phyloP scores from a whole-genome alignment of 2,329 filamentous ascomycete species.

The Phialophora expanda region DNA sequence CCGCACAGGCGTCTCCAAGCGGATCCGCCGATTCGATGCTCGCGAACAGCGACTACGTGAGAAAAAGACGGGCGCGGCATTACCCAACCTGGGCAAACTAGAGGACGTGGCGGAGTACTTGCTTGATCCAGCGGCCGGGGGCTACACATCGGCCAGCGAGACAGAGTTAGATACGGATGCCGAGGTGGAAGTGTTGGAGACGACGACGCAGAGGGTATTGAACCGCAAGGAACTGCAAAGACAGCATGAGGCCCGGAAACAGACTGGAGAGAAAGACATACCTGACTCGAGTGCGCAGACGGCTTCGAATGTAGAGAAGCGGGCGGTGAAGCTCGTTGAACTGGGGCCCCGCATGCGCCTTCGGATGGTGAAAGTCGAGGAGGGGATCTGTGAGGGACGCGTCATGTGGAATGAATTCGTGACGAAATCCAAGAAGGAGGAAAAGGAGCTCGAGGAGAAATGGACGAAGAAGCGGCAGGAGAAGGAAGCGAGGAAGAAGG shows the following conservation, averaged over 20 bases:
- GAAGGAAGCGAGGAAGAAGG: constrained; percentile 79
- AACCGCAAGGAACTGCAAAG: constrained; percentile 58
- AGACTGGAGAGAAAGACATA: constrained; percentile 45
- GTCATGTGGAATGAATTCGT: constrained; percentile 98
- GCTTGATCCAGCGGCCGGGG: constrained; percentile 76
- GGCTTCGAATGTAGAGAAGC: constrained; percentile 69
- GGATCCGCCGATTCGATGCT: constrained; percentile 80
- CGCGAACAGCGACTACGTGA: constrained; percentile 77
- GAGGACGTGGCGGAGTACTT: constrained; percentile 95
- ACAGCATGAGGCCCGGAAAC: constrained; percentile 40
- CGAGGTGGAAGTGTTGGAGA: constrained; percentile 81
- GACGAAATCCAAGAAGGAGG: constrained; percentile 78
- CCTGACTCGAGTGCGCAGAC: constrained; percentile 34
- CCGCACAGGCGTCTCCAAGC: constrained; percentile 80
- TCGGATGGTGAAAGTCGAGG: constrained; percentile 92
- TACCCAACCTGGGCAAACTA: constrained; percentile 89
- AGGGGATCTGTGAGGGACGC: constrained; percentile 85
- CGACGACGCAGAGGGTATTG: constrained; percentile 59
- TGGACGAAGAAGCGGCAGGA: constrained; percentile 80
- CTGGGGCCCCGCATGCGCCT: constrained; percentile 88
- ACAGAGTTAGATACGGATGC: constrained; percentile 93
- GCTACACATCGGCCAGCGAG: constrained; percentile 91
- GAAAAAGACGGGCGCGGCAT: constrained; percentile 59
- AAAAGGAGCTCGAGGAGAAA: constrained; percentile 76
- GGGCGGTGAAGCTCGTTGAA: constrained; percentile 89